These are phyloP conservation scores for Spergularia marina DNA, from an alignment of 148 eudicot species.

Conservation along the genomic window DNA sequence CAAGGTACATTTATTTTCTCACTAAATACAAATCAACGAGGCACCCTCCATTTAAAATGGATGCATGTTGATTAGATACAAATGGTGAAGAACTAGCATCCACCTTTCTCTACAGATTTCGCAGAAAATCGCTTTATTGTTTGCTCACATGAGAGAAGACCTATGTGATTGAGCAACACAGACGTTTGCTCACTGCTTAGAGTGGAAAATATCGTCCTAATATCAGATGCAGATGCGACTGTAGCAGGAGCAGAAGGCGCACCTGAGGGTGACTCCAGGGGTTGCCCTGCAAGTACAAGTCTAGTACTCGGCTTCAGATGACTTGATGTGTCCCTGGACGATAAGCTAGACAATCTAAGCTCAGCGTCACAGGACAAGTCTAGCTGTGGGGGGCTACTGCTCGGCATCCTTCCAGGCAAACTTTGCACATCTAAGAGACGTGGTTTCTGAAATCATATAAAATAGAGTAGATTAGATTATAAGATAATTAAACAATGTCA, in stretches of 20 bases:
- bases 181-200: slow-evolving; percentile 24
- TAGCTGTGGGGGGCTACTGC: slow-evolving; percentile 22
- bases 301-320: slow-evolving; percentile 30
- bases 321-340: slow-evolving; percentile 37
- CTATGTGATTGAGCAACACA: slow-evolving; percentile 1
- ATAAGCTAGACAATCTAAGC: slow-evolving; percentile 34
- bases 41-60: slow-evolving; percentile 21
- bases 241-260: slow-evolving; percentile 4
- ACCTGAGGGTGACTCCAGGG: slow-evolving; percentile 53
- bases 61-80: slow-evolving; percentile 4
- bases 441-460: slow-evolving; percentile 39
- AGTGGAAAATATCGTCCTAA: slow-evolving; percentile 17
- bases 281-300: slow-evolving; percentile 29
- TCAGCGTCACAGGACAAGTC: slow-evolving; percentile 28
- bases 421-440: slow-evolving; percentile 14
- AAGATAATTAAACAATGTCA: neutral
- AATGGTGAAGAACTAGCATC: neutral
- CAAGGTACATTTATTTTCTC: slow-evolving; percentile 1
- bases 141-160: neutral
- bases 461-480: neutral
- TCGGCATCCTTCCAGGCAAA: slow-evolving; percentile 24
- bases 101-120: slow-evolving; percentile 4
- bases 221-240: slow-evolving; percentile 1
- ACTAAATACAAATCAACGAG: neutral
- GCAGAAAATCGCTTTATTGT: neutral